Evolutionary conservation across 2,329 filamentous ascomycete species (phyloP).

Genomic region (Aureobasidium musti): DNA sequence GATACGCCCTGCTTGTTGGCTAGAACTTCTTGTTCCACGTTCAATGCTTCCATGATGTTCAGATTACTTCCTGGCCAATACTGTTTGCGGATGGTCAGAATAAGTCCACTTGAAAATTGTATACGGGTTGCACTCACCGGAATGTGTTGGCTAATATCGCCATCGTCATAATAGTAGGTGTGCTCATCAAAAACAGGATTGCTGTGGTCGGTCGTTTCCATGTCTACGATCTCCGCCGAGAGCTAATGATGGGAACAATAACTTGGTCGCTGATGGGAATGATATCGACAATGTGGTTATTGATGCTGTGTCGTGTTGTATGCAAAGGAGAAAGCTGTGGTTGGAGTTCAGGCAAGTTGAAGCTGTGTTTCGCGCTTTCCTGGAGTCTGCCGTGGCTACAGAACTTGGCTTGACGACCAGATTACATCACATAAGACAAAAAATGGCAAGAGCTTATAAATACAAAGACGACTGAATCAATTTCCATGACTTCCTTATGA

Average conservation of each 20-base stretch:
- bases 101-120: no score
- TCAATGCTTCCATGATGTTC: not conserved
- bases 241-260: not conserved
- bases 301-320: not conserved
- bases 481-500: no score
- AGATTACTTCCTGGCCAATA: no score
- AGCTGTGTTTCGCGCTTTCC: not conserved
- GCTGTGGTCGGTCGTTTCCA: not conserved
- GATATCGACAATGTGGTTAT: not conserved
- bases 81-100: no score
- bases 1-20: not conserved
- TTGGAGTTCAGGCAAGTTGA: not conserved
- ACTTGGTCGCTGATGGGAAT: not conserved
- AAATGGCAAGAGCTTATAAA: not conserved
- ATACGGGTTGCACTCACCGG: not conserved
- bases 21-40: not conserved
- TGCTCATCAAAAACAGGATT: no score
- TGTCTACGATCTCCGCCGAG: not conserved
- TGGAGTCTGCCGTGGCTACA: no score
- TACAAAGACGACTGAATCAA: not conserved
- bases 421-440: no score
- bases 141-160: not conserved
- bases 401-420: no score
- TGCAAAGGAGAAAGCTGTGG: not conserved
- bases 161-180: not conserved